Percentiles rank a stretch among this genome's conserved stretches.
phyloP scores from a whole-genome alignment of 257 asterid genomes.

The Solanum megistacrolobum region DNA sequence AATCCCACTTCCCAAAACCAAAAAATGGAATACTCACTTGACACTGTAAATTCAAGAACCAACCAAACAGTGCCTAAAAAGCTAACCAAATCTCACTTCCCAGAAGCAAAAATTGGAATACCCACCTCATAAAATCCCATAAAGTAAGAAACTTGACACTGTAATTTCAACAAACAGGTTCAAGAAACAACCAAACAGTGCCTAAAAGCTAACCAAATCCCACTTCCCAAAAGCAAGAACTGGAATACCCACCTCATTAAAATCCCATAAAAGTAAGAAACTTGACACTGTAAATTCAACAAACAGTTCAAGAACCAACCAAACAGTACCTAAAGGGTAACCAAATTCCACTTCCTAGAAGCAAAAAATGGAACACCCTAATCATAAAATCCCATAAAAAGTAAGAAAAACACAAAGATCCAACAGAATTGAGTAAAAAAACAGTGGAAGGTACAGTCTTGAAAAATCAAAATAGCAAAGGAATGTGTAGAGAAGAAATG shows the following conservation, averaged over 20 bases:
- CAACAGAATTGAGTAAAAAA: conserved; percentile 3
- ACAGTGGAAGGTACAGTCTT: background rate
- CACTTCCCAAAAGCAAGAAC: background rate
- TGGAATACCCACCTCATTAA: background rate
- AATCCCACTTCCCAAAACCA: background rate
- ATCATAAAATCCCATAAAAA: background rate
- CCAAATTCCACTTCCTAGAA: background rate
- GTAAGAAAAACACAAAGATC: conserved; percentile 10
- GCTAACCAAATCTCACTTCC: background rate
- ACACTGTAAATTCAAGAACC: background rate
- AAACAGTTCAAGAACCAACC: background rate
- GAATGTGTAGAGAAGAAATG: background rate
- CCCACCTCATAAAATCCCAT: background rate
- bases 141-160: background rate
- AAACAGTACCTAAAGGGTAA: background rate
- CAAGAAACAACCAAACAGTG: too few species aligned
- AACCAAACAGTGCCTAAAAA: background rate
- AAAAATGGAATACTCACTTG: background rate
- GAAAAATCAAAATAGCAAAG: background rate
- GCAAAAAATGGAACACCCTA: background rate
- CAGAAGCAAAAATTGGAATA: background rate
- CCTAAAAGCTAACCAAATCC: too few species aligned
- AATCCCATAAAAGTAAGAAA: background rate
- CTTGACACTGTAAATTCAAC: background rate
- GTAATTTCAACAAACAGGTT: background rate